phyloP scores from a whole-genome alignment of 2,329 filamentous ascomycete species.

The Fusarium compactum region DNA sequence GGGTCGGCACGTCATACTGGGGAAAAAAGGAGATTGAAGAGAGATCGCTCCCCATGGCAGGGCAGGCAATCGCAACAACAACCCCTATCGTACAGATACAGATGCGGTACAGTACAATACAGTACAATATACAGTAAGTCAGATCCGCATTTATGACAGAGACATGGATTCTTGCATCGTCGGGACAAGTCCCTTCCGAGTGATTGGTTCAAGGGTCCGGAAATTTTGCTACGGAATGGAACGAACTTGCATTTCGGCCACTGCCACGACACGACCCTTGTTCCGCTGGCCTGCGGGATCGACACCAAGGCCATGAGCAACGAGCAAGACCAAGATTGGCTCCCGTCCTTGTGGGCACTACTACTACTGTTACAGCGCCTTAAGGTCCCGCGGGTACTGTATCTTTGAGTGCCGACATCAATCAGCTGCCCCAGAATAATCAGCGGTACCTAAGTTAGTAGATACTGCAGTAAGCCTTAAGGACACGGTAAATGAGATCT shows the following conservation, averaged over 20 bases:
- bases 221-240: slow-evolving; percentile 15
- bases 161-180: slow-evolving; percentile 33
- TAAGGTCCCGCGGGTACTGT: not conserved
- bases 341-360: slow-evolving; percentile 28
- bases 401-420: slow-evolving; percentile 25
- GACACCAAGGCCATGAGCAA: slow-evolving; percentile 35
- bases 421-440: slow-evolving; percentile 11
- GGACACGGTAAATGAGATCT: not conserved
- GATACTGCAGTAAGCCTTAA: not conserved
- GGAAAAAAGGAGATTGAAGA: slow-evolving; percentile 23
- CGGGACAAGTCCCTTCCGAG: slow-evolving; percentile 7
- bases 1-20: slow-evolving; percentile 29
- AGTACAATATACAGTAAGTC: not conserved
- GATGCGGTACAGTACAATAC: not conserved
- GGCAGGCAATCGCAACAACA: slow-evolving; percentile 28
- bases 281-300: slow-evolving; percentile 30
- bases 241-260: slow-evolving; percentile 12
- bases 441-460: not conserved
- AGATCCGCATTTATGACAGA: slow-evolving; percentile 27
- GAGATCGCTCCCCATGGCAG: not conserved
- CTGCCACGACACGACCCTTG: slow-evolving; percentile 19
- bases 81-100: slow-evolving; percentile 1
- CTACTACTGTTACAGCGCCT: not conserved
- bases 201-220: slow-evolving; percentile 28
- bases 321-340: slow-evolving; percentile 29